Conservation (phyloP, 768 basidiomycete species). For the Panaeolus papilionaceus region DNA sequence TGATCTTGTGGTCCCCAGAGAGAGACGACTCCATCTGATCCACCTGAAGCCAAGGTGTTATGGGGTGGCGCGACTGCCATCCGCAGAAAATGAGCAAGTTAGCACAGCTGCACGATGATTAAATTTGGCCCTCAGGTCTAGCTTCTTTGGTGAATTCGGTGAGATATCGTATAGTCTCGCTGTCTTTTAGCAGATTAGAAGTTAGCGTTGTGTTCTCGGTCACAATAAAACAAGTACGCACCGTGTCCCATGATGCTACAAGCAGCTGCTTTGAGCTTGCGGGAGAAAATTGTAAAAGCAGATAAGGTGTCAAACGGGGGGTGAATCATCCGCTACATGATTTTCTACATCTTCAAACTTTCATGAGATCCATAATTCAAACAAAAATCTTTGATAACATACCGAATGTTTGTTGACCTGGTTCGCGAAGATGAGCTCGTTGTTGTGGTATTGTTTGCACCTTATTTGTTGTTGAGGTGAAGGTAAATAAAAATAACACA, state of each 20-base stretch:
- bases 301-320: constrained; percentile 91
- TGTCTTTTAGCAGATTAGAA: constrained; percentile 26
- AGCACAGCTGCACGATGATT: constrained; percentile 91
- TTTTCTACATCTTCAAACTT: constrained; percentile 28
- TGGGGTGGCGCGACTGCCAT: constrained; percentile 72
- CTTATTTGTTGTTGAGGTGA: too few species aligned
- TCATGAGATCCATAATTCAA: not conserved
- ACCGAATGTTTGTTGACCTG: constrained; percentile 18
- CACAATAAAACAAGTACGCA: constrained; percentile 29
- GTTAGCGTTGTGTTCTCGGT: too few species aligned
- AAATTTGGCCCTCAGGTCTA: constrained; percentile 77
- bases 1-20: constrained; percentile 98
- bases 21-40: constrained; percentile 92
- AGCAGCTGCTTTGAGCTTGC: constrained; percentile 78
- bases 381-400: not conserved
- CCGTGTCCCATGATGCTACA: constrained; percentile 91
- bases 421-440: not conserved
- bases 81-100: constrained; percentile 73
- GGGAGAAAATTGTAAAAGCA: constrained; percentile 79
- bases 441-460: too few species aligned
- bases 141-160: constrained; percentile 61
- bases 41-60: constrained; percentile 95
- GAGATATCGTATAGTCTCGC: constrained; percentile 61
- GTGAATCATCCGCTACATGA: constrained; percentile 45
- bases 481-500: too few species aligned